Base-by-base conservation (phyloP, 2,329 filamentous ascomycete genomes). In the Sarocladium brachiariae region DNA sequence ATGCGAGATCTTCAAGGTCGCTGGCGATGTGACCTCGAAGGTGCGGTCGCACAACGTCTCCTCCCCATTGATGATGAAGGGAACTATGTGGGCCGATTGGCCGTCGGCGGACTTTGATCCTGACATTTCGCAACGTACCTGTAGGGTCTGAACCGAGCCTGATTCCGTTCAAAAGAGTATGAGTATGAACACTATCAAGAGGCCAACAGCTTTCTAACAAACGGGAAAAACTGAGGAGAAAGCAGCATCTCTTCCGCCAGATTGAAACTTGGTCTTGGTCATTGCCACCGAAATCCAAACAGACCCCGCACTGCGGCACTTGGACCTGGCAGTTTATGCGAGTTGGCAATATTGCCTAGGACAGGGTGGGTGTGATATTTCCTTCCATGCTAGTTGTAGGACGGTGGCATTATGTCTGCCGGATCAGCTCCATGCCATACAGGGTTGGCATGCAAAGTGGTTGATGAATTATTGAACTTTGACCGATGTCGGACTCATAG, bases 21-120 rank as follows among this genome's bases (percentile, higher is more conserved):
- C 61, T 2, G 86, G 85, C 47, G 73, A 79, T 55, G 72, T 66
- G 31, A 89, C 76, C 47, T 75, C 63, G 58, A 82, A 82, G 25
- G 73, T 74, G 30, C 67, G 71, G 2, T 63, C 59, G 2, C 77
- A 72, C 5, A 59, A 63, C 50, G 72, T 61, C 51, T 80, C 72
- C 57, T 65, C 57, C 39, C 72, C 72, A 52, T 68, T 63, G 51
- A 76, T 72, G 51, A 73, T 54, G 45, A 74, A 66, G 2, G 72
- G 72, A 9, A 73, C 63, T 9, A 56, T 52, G 45, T 52, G 19
- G 30, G 18, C 49, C 31, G 27, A 18, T 4, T 47, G 25, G 13
- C 39, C 39, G n/a, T 45, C 16, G 9, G 39, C 25, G 14, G 39
- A 21, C 30, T 31, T 31, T 8, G 25, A 13, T 19, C 13, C 25